Evolutionary conservation across 352 stramenopile genomes (phyloP).

Genomic region (Pythium monospermum): DNA sequence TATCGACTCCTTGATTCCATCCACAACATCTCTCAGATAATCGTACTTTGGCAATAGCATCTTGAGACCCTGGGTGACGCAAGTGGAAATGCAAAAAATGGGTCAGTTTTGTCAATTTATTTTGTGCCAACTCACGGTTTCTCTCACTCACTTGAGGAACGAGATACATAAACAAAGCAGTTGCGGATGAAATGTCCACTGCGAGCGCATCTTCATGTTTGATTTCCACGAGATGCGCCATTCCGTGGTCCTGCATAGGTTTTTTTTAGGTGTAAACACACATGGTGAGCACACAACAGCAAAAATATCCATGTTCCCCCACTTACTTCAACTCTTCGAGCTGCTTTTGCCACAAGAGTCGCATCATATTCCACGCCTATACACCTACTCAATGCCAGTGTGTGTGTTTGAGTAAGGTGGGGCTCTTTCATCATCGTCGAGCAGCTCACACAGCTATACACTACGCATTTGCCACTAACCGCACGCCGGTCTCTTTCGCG

Average conservation of each 20-base stretch:
- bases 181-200: constrained; percentile 53
- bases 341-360: constrained; percentile 48
- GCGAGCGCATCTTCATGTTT: constrained; percentile 54
- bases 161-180: constrained; percentile 78
- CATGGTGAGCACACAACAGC: no score
- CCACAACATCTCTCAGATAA: not conserved
- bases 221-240: constrained; percentile 48
- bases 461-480: constrained; percentile 18
- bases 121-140: no score
- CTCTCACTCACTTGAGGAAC: constrained; percentile 59
- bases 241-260: constrained; percentile 38
- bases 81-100: not conserved
- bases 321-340: constrained; percentile 34
- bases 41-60: constrained; percentile 66
- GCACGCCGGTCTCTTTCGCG: constrained; percentile 35
- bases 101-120: no score
- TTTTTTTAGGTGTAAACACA: no score
- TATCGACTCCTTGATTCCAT: no score
- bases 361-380: constrained; percentile 75
- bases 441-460: no score
- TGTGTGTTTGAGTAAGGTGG: not conserved
- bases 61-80: constrained; percentile 45
- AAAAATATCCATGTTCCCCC: no score
- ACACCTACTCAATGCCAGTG: constrained; percentile 28
- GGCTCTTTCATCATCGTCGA: not conserved